These are phyloP conservation scores for Psophocarpus tetragonolobus DNA, from an alignment of 306 rosid genomes.

Conservation along the genomic window DNA sequence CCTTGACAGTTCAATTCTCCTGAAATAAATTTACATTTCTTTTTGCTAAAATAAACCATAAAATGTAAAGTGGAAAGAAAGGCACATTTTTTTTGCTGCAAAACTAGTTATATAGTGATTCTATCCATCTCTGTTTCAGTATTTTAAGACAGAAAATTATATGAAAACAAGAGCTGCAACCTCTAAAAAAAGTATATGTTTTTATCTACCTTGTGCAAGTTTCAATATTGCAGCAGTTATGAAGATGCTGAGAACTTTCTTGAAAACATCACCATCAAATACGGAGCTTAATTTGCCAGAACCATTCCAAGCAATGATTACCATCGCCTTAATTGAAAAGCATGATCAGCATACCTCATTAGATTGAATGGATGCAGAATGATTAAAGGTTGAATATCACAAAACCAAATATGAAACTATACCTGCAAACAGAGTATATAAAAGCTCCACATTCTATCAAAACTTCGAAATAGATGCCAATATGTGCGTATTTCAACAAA, in stretches of 20 bases:
- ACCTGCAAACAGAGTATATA: conserved; percentile 90
- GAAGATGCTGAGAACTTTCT: conserved; percentile 87
- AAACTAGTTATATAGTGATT: background rate
- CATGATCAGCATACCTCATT: conserved; percentile 27
- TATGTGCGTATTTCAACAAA: conserved; percentile 94
- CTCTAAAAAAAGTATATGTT: conserved; percentile 4
- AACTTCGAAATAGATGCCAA: conserved; percentile 94
- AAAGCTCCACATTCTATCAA: conserved; percentile 98
- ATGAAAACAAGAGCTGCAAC: conserved; percentile 18
- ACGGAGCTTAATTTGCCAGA: conserved; percentile 64
- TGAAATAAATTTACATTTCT: background rate
- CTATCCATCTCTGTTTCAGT: background rate
- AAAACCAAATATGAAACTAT: conserved; percentile 22
- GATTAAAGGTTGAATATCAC: conserved; percentile 2
- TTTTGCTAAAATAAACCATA: background rate
- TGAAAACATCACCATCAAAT: conserved; percentile 76
- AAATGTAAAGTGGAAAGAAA: conserved; percentile 16
- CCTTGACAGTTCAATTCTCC: background rate
- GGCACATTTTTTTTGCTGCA: background rate
- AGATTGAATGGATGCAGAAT: conserved; percentile 28
- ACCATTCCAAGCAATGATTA: conserved; percentile 89
- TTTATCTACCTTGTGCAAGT: conserved; percentile 84
- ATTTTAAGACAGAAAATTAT: background rate
- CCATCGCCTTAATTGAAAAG: conserved; percentile 72
- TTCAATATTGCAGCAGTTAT: conserved; percentile 94